Percentiles rank a stretch among this genome's conserved stretches.
These are phyloP conservation scores for Echeveria elegans DNA, from an alignment of 164 flowering plant species.

Conservation along the genomic window DNA sequence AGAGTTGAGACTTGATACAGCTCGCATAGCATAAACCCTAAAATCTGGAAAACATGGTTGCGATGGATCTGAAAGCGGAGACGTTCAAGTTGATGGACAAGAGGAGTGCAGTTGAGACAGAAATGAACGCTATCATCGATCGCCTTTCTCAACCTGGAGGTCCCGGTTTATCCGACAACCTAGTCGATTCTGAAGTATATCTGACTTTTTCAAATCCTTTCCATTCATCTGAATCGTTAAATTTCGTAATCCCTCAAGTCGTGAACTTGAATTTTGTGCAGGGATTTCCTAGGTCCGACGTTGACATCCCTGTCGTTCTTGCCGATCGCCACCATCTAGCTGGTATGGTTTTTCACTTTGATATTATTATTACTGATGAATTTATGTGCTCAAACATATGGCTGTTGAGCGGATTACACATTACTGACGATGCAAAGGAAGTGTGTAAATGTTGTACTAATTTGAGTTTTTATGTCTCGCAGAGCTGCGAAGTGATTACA, in stretches of 20 bases:
- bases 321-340: constrained; percentile 70
- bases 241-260: neutral
- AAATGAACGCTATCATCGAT: constrained; percentile 68
- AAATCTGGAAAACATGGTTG: constrained; percentile 47
- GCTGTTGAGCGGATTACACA: neutral
- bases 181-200: constrained; percentile 69
- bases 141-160: constrained; percentile 67
- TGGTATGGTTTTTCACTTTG: constrained; percentile 29
- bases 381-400: too few relatives aligned
- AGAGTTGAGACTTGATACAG: neutral
- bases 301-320: constrained; percentile 59
- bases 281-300: constrained; percentile 87
- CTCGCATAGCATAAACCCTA: constrained; percentile 8
- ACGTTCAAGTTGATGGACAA: constrained; percentile 57
- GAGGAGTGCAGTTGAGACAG: constrained; percentile 47
- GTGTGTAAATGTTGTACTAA: too few relatives aligned
- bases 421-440: neutral
- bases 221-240: neutral
- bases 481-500: constrained; percentile 73
- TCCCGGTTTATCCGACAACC: constrained; percentile 84
- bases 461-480: constrained; percentile 13
- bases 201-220: neutral
- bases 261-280: constrained; percentile 14
- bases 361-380: neutral
- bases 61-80: constrained; percentile 65